A percentile compares a stretch with the other conserved stretches of the same genome.
These are phyloP conservation scores for Endoconidiophora laricicola DNA, from an alignment of 2,329 filamentous ascomycete species.

Conservation along the genomic window DNA sequence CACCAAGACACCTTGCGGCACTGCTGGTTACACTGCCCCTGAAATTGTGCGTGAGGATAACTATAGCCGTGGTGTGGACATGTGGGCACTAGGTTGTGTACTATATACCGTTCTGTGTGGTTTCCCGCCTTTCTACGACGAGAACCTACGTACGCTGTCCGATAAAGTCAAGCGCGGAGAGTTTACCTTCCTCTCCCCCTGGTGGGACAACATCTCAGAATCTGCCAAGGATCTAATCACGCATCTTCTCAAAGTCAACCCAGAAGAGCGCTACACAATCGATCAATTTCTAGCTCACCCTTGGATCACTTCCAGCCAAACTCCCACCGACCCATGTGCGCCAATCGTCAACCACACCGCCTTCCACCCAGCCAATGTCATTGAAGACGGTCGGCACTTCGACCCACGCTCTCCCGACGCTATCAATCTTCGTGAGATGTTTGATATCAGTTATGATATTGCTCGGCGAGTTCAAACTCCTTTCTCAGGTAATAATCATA, in stretches of 20 bases:
- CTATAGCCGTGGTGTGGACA: conserved; percentile 97
- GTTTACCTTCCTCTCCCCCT: conserved; percentile 93
- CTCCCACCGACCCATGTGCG: conserved; percentile 20
- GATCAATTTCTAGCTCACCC: conserved; percentile 85
- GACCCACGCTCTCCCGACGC: conserved; percentile 94
- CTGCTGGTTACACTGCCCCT: conserved; percentile 91
- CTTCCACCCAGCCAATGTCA: conserved; percentile 38
- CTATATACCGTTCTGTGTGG: conserved; percentile 93
- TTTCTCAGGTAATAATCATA: conserved; percentile 73
- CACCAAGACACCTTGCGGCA: conserved; percentile 98
- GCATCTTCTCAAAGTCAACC: conserved; percentile 85
- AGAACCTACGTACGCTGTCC: conserved; percentile 90
- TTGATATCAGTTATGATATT: conserved; percentile 95
- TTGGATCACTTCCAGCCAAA: conserved; percentile 46
- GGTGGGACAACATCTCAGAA: conserved; percentile 98
- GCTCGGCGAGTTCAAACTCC: conserved; percentile 92
- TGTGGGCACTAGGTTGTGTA: conserved; percentile 97
- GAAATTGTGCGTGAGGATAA: conserved; percentile 98
- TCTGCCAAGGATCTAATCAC: conserved; percentile 86
- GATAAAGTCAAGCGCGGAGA: conserved; percentile 95
- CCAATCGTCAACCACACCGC: conserved; percentile 21
- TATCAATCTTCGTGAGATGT: conserved; percentile 90
- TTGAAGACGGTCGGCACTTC: conserved; percentile 49
- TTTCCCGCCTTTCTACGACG: conserved; percentile 96
- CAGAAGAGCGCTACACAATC: conserved; percentile 88